These are phyloP conservation scores for Lepidium aucheri DNA, from an alignment of 345 rosid genomes.

Conservation along the genomic window DNA sequence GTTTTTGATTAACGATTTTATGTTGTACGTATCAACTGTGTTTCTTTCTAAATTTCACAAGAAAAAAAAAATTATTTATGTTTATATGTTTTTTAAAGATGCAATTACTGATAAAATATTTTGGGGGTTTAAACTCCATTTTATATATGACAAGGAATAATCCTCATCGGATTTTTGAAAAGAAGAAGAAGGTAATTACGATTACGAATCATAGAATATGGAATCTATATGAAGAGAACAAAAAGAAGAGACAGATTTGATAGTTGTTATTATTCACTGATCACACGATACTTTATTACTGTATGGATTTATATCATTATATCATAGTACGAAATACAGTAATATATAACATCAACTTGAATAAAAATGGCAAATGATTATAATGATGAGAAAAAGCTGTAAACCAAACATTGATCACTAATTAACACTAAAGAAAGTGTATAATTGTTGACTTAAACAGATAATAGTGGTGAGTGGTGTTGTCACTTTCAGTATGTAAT, in stretches of 20 bases:
- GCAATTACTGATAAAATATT: too few species aligned
- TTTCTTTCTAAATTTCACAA: background rate
- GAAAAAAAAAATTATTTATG: background rate
- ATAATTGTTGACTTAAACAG: slow-evolving; percentile 27
- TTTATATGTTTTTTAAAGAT: too few species aligned
- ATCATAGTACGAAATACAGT: background rate
- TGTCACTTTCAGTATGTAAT: slow-evolving; percentile 6
- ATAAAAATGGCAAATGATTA: slow-evolving; percentile 2
- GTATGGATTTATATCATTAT: background rate
- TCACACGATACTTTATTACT: slow-evolving; percentile 1
- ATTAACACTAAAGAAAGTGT: slow-evolving; percentile 11
- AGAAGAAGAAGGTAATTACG: background rate
- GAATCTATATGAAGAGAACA: background rate
- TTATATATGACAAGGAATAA: background rate
- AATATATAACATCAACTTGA: slow-evolving; percentile 19
- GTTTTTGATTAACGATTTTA: background rate
- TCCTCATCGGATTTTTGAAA: background rate
- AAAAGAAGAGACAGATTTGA: slow-evolving; percentile 28
- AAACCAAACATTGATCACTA: slow-evolving; percentile 1
- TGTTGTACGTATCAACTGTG: background rate
- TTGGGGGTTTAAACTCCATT: too few species aligned
- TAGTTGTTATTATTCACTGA: slow-evolving; percentile 23
- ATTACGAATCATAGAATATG: background rate
- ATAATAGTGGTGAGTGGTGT: slow-evolving; percentile 11
- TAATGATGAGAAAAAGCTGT: slow-evolving; percentile 13